Evolutionary conservation across 805 yeast genomes (phyloP), one percentile per base, ranked within the genome.

Genomic region (Cyberlindnera euphorbiae): DNA sequence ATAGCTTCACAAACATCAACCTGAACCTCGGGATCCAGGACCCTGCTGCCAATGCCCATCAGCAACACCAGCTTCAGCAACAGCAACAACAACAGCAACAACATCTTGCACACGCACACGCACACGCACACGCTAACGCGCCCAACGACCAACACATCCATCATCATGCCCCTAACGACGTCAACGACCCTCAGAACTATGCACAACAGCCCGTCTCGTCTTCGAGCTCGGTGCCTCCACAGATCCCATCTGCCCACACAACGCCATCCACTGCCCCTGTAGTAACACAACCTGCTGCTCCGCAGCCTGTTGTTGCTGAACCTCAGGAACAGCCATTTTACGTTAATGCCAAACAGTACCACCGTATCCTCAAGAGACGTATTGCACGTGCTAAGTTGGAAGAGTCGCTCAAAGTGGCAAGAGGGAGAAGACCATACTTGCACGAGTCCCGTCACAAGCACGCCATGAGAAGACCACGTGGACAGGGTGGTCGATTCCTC

Each of bases 401-500:
- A 55, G 97, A 93, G 55, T 76, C 79, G 29, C 70, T 90, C 45
- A 82, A 86, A 54, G 84, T 84, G 5, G 89, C 93, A 13, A 74
- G 95, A 45, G 94, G 94, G 13, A 76, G 97, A 51, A 82, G 82
- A 56, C 97, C 97, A 10, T 90, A 94, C 60, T 61, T 93, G 33
- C 99, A 93, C 57, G 98, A 93, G 61, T 86, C 96, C 14, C 73
- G 99, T 52, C 99, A 93, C 59, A 90, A 93, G 58, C 99, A 93
- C 59, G 99, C 99, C 3, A 93, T 93, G 98, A 75, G 97, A 56
- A 75, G 99, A 58, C 97, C 98, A 12, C 77, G 99, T 50, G 99
- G 99, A 18, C 97, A 93, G 64, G 98, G 98, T 22, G 99, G 99
- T 6, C 70, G 99, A 42, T 93, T 93, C 49, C 63, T 93, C 41